Base-by-base conservation (phyloP, 306 rosid species). In the Prinsepia uniflora region DNA sequence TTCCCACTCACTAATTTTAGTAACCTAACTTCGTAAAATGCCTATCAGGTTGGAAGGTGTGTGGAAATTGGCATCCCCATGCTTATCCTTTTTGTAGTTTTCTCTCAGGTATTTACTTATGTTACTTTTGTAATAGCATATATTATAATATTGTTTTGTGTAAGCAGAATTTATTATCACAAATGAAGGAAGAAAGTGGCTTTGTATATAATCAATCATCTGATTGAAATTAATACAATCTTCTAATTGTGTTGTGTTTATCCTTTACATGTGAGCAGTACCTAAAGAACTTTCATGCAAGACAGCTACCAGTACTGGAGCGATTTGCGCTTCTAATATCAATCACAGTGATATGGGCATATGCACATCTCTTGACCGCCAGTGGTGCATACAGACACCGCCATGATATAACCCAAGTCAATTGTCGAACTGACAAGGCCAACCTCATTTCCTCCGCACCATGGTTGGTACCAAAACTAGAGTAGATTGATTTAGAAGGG, bases 61-160 rank as follows among this genome's bases (percentile, higher is more conserved):
- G 99, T 95, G 45, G 97, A 95, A 84, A 85, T 91, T 72, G 99
- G 99, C 82, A 78, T 95, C 73, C 96, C 99, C 24, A 95, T 95
- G 99, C 82, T 95, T 42, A 71, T 95, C 73, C 80, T 95, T 46
- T 94, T 91, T 81, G 74, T 86, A 72, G 90, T 47, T 70, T 86
- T 88, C 83, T 91, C 99, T 46, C 99, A 95, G 96, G 99, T 94
- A 65, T 22, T 22, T 74, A 39, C 41, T 71, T 24, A 67, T 68
- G 5, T 41, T 63, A 43, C 41, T 55, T 41, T 42, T 40, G 20
- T 22, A 65, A 0, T 41, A 6, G 30, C 60, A 67, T 30, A 40
- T 67, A 17, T 14, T 40, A 19, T 19, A 9, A 10, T n/a, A 7
- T 30, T 69, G 71, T 19, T 54, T 68, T 52, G 41, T 6, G 20